Evolutionary conservation across 768 basidiomycete species (phyloP).

Genomic region (Mycena floridula): DNA sequence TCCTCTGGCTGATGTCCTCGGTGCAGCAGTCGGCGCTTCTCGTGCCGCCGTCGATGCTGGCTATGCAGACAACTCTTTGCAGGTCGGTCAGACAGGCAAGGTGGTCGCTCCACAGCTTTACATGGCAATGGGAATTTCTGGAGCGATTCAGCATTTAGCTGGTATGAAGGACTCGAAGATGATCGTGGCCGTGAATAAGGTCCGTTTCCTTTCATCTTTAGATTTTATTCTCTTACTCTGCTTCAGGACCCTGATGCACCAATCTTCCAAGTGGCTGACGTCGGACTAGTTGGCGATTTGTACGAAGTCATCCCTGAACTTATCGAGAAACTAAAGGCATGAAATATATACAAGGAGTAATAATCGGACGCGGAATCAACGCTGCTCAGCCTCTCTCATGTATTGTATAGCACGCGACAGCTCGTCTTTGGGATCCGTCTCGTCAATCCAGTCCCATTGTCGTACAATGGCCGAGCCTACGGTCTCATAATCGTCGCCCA

Average conservation of each 20-base stretch:
- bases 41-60: constrained; percentile 98
- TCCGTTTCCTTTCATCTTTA: constrained; percentile 17
- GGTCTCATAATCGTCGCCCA: constrained; percentile 27
- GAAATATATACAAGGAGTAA: no score
- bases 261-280: constrained; percentile 98
- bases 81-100: constrained; percentile 99
- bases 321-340: constrained; percentile 74
- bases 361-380: no score
- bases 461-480: constrained; percentile 33
- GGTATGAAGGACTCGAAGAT: constrained; percentile 99
- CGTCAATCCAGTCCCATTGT: constrained; percentile 38
- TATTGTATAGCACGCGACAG: constrained; percentile 12
- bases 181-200: constrained; percentile 98
- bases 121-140: constrained; percentile 94
- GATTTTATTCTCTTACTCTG: constrained; percentile 1
- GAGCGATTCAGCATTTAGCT: constrained; percentile 97
- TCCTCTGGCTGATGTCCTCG: constrained; percentile 88
- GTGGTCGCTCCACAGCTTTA: constrained; percentile 97
- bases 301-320: constrained; percentile 91
- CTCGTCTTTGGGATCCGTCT: constrained; percentile 28
- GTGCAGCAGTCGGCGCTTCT: constrained; percentile 96
- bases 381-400: constrained; percentile 1
- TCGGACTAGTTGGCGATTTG: constrained; percentile 89
- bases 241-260: constrained; percentile 91
- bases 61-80: constrained; percentile 94